A percentile compares a stretch with the other conserved stretches of the same genome.
Conservation (phyloP, 208 protist species). For the Acanthamoeba castellanii region DNA sequence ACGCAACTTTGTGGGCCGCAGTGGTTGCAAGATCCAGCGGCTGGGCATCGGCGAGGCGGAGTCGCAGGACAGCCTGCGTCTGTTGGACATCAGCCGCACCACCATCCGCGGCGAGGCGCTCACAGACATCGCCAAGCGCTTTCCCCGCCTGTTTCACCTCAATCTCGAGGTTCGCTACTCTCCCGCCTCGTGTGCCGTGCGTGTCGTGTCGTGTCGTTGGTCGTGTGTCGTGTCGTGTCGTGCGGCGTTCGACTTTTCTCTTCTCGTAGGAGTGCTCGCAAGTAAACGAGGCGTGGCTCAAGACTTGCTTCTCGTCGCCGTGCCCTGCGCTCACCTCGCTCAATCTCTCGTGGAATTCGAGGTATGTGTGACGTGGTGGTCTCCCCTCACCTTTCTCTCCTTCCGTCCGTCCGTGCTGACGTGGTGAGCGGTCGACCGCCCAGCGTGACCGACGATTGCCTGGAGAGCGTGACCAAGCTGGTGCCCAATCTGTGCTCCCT, state of each 20-base stretch:
- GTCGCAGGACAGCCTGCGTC: neutral
- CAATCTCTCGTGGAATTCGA: neutral
- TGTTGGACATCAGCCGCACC: conserved; percentile 10
- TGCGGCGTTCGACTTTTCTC: neutral
- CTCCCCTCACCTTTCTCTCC: neutral
- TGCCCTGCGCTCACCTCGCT: neutral
- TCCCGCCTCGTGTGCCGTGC: neutral
- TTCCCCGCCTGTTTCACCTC: neutral
- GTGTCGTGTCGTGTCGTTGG: neutral
- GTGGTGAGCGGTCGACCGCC: neutral
- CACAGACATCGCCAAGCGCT: neutral
- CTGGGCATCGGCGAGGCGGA: neutral
- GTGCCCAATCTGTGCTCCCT: neutral
- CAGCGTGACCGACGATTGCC: neutral
- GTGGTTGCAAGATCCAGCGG: neutral
- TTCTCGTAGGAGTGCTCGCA: neutral
- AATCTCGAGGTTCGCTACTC: neutral
- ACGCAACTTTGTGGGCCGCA: too few relatives aligned
- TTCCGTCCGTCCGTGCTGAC: neutral
- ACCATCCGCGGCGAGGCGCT: neutral
- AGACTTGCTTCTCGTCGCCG: neutral
- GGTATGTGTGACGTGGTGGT: neutral
- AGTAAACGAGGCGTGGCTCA: neutral
- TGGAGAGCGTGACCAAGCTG: neutral
- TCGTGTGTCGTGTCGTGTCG: neutral